These are phyloP conservation scores for sorghum (Sorghum bicolor) DNA, from an alignment of 176 grass and related monocot species.

Conservation along the genomic window DNA sequence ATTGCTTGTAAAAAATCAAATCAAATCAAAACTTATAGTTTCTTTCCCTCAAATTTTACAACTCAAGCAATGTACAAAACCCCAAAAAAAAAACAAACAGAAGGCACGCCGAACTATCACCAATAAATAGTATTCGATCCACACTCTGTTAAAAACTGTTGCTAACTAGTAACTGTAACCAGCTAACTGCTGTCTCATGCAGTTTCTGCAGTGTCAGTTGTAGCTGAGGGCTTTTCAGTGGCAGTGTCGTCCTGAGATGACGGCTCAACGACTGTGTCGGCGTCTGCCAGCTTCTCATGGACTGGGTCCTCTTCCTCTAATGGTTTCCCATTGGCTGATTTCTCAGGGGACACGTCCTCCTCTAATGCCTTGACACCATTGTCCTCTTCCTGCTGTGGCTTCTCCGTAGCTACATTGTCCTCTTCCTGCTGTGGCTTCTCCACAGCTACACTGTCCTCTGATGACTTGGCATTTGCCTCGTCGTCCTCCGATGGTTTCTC, in stretches of 20 bases:
- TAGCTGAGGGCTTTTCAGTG: conserved; percentile 15
- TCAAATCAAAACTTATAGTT: conserved; percentile 37
- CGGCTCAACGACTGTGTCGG: not conserved
- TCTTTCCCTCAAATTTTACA: conserved; percentile 56
- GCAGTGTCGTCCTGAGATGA: not conserved
- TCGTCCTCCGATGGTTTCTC: conserved; percentile 2
- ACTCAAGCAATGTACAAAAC: conserved; percentile 41
- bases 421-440: conserved; percentile 19
- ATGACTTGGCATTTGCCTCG: not conserved
- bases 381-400: conserved; percentile 6
- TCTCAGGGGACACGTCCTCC: not conserved
- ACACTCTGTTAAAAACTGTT: conserved; percentile 30
- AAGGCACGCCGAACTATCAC: conserved; percentile 35
- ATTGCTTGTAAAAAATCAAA: conserved; percentile 42
- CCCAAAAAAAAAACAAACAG: conserved; percentile 3
- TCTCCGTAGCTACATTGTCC: not conserved
- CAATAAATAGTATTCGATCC: conserved; percentile 11
- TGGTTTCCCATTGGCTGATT: not conserved
- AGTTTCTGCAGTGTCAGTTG: not conserved
- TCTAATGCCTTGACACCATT: conserved; percentile 27
- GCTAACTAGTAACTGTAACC: conserved; percentile 11
- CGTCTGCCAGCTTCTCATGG: not conserved
- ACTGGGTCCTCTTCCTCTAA: conserved; percentile 9
- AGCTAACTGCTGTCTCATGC: conserved; percentile 13
- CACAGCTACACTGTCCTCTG: not conserved